These are phyloP conservation scores for Torulaspora delbrueckii DNA, from an alignment of 805 yeast genomes.

Conservation along the genomic window DNA sequence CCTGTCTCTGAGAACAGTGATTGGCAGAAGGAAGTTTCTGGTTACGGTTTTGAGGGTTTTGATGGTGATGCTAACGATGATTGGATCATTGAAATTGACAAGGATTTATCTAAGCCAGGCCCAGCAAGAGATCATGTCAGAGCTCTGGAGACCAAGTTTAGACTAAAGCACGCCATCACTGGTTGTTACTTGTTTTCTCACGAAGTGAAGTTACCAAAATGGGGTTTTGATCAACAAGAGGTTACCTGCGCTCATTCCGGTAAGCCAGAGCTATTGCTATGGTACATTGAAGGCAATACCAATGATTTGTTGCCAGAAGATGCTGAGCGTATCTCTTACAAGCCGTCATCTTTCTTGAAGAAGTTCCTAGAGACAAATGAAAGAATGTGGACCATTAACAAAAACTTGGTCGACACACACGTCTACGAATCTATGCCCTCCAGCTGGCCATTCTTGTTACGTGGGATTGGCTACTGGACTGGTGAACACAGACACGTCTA, in stretches of 20 bases:
- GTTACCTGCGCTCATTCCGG: constrained; percentile 77
- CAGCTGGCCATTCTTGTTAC: constrained; percentile 66
- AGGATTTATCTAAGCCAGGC: constrained; percentile 45
- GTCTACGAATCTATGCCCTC: constrained; percentile 65
- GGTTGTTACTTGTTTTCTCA: constrained; percentile 76
- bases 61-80: constrained; percentile 83
- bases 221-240: constrained; percentile 84
- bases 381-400: constrained; percentile 75
- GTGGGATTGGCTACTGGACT: constrained; percentile 84
- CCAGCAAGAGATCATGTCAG: constrained; percentile 52
- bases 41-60: constrained; percentile 73
- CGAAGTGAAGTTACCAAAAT: constrained; percentile 66
- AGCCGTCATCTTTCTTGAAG: constrained; percentile 47
- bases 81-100: constrained; percentile 68
- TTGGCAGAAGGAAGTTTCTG: constrained; percentile 79
- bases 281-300: constrained; percentile 71
- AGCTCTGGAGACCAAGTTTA: constrained; percentile 66
- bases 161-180: constrained; percentile 73
- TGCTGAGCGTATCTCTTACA: constrained; percentile 51
- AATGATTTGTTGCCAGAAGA: constrained; percentile 44
- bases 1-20: constrained; percentile 63
- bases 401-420: constrained; percentile 63
- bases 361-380: constrained; percentile 63
- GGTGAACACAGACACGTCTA: constrained; percentile 51
- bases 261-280: constrained; percentile 50